Evolutionary conservation across 2,329 filamentous ascomycete genomes (phyloP).

Genomic region (Fusarium sp.): DNA sequence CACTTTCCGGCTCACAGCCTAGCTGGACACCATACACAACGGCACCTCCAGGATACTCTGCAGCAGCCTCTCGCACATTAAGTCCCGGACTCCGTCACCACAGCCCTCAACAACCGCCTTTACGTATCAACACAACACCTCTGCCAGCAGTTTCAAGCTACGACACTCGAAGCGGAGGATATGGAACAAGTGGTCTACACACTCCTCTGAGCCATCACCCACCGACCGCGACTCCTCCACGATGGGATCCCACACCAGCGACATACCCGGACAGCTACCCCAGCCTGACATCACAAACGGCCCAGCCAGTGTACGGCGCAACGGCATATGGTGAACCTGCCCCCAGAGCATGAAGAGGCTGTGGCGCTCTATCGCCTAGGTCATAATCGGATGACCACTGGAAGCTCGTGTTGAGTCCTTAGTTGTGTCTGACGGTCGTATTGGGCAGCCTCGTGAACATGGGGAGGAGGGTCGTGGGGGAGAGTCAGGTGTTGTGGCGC

Average conservation of each 20-base stretch:
- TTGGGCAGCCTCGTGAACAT: slow-evolving; percentile 50
- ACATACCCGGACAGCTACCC: slow-evolving; percentile 55
- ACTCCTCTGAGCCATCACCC: slow-evolving; percentile 54
- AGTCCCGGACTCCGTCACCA: slow-evolving; percentile 51
- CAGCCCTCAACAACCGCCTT: slow-evolving; percentile 52
- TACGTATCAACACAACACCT: slow-evolving; percentile 53
- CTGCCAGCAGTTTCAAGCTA: slow-evolving; percentile 54
- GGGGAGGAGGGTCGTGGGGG: slow-evolving; percentile 45
- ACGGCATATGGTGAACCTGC: slow-evolving; percentile 57
- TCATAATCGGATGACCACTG: slow-evolving; percentile 41
- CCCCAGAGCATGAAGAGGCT: slow-evolving; percentile 53
- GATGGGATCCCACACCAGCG: slow-evolving; percentile 56
- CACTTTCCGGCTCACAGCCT: slow-evolving; percentile 59
- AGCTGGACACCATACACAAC: slow-evolving; percentile 62
- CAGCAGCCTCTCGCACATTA: slow-evolving; percentile 55
- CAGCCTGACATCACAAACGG: slow-evolving; percentile 50
- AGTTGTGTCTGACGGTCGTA: slow-evolving; percentile 39
- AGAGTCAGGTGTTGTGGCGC: slow-evolving; percentile 54
- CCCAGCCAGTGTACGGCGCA: slow-evolving; percentile 55
- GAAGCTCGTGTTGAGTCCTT: slow-evolving; percentile 40
- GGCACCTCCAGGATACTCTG: slow-evolving; percentile 48
- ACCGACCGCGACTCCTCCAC: slow-evolving; percentile 52
- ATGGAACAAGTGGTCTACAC: slow-evolving; percentile 55
- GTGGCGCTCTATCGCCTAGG: slow-evolving; percentile 26
- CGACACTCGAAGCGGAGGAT: slow-evolving; percentile 53